Evolutionary conservation across 352 stramenopile species (phyloP), one percentile per base, ranked within the genome.

Genomic region (Pythium dissotocum): DNA sequence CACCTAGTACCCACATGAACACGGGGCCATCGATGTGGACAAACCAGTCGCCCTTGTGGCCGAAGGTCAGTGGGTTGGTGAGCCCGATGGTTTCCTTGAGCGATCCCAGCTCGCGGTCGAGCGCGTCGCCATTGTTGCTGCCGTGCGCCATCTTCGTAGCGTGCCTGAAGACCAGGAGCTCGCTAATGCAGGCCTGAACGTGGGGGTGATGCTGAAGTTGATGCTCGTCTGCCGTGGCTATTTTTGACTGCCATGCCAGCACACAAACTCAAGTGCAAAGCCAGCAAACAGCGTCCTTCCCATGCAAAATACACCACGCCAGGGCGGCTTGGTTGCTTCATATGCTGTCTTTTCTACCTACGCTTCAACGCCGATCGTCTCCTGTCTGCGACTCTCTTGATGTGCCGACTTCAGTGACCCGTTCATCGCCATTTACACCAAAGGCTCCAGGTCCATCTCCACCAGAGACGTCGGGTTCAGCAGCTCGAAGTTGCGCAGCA

Each of bases 401-500:
- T 28, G 30, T 52, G 44, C 44, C 44, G 18, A 49, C 40, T 49
- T 49, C n/a, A 53, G n/a, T 57, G 49, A 38, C 6, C 6, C 36
- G 26, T 16, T 2, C 16, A 24, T 32, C 36, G 67, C 30, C 38
- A 35, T 57, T 86, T 97, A 99, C 44, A 99, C 85, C 58, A 99
- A 84, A 61, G 88, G 85, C 82, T 99, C 97, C 66, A 99, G 83
- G 79, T 99, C 94, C 78, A 99, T 95, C 80, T 99, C 98, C 55
- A 99, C 72, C 65, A 97, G 85, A 30, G 95, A 99, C 38, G 88
- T 96, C 32, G 98, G 98, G 73, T 99, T 98, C 24, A 94, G 73
- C 70, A 99, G 85, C 70, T 99, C 97, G 78, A 99, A 99, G 85
- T 98, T 98, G 57, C 91, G 85, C 51, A 99, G 84, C 40, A 99